These are phyloP conservation scores for Daldinia caldariorum DNA, from an alignment of 495 filamentous ascomycete genomes.

Conservation along the genomic window DNA sequence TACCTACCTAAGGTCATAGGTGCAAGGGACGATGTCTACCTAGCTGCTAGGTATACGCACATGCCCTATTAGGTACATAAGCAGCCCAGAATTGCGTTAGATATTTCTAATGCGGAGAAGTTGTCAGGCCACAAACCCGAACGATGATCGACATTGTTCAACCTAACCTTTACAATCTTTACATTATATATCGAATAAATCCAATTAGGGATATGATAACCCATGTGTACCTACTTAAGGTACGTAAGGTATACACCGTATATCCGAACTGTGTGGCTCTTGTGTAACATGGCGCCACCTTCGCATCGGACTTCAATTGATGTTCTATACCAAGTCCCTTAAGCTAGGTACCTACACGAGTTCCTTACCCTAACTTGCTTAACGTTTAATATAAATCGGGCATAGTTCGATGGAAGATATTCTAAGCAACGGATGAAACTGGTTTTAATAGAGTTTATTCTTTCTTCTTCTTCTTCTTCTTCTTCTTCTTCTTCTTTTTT, in stretches of 20 bases:
- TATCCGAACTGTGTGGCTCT: constrained; percentile 18
- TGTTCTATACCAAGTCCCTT: neutral
- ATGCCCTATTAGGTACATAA: constrained; percentile 1
- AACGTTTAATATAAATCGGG: neutral
- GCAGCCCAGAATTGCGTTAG: constrained; percentile 23
- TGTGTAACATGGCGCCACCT: constrained; percentile 17
- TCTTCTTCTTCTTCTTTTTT: neutral
- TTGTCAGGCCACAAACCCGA: constrained; percentile 39
- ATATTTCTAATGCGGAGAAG: constrained; percentile 34
- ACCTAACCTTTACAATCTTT: neutral
- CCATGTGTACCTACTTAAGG: too few relatives aligned
- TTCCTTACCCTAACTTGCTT: neutral
- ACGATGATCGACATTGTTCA: constrained; percentile 31
- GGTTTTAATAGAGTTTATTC: too few relatives aligned
- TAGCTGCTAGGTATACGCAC: constrained; percentile 13
- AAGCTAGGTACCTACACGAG: too few relatives aligned
- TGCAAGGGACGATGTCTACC: constrained; percentile 7
- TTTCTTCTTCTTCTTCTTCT: too few relatives aligned
- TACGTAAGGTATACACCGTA: too few relatives aligned
- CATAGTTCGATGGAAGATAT: too few relatives aligned
- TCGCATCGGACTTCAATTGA: constrained; percentile 1
- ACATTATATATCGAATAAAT: constrained; percentile 10
- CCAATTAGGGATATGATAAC: constrained; percentile 1
- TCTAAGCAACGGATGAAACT: too few relatives aligned
- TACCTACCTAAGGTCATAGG: neutral